Percentiles rank a stretch among this genome's conserved stretches.
phyloP scores from a whole-genome alignment of 1,139 yeast species.

The Diutina neorugosa region DNA sequence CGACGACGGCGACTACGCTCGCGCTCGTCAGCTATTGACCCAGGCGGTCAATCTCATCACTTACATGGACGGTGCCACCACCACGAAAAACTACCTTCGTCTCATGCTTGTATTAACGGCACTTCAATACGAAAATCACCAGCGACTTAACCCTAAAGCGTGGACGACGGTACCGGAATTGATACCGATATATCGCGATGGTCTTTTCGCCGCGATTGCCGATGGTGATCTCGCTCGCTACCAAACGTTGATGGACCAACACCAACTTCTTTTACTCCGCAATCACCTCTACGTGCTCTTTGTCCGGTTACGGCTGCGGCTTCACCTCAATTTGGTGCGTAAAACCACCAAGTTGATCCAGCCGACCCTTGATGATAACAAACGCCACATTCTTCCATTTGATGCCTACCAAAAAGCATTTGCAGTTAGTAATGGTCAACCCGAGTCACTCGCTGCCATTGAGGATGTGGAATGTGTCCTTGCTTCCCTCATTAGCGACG shows the following conservation, averaged over 20 bases:
- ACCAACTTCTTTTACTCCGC: conserved; percentile 41
- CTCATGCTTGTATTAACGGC: conserved; percentile 46
- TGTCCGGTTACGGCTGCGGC: conserved; percentile 39
- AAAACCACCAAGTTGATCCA: conserved; percentile 18
- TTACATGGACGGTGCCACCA: conserved; percentile 6
- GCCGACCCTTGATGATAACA: conserved; percentile 11
- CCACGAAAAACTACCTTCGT: conserved; percentile 18
- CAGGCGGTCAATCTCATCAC: not conserved
- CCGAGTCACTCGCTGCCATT: conserved; percentile 7
- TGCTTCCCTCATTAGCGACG: conserved; percentile 54
- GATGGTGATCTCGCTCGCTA: conserved; percentile 45
- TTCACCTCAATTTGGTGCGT: conserved; percentile 42
- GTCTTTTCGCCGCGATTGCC: conserved; percentile 34
- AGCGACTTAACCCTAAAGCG: conserved; percentile 10
- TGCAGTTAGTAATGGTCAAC: conserved; percentile 16
- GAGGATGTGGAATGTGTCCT: conserved; percentile 62
- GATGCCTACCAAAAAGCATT: conserved; percentile 36
- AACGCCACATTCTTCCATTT: conserved; percentile 32
- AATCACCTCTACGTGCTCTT: conserved; percentile 54
- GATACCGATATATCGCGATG: conserved; percentile 30
- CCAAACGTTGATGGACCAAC: conserved; percentile 28
- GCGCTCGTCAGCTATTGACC: conserved; percentile 17
- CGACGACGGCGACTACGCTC: conserved; percentile 46
- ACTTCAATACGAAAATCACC: conserved; percentile 24
- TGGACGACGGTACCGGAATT: conserved; percentile 34